Evolutionary conservation across 1,284 basidiomycete genomes (phyloP).

Genomic region (Volvariella volvacea): DNA sequence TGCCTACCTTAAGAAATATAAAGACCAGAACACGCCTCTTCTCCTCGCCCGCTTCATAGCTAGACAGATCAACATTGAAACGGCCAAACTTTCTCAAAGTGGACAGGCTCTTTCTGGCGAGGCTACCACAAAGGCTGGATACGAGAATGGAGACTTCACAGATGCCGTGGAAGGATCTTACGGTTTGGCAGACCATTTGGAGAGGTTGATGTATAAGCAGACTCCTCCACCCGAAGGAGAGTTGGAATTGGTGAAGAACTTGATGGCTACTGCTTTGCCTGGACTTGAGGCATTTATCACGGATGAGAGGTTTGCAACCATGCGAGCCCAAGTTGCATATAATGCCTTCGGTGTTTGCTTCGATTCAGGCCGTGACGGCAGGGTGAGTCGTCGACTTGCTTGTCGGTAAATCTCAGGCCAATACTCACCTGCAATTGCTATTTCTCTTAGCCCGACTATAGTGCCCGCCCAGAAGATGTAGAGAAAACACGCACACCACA

Average conservation of each 20-base stretch:
- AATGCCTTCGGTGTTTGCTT: slow-evolving; percentile 68
- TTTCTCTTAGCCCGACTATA: slow-evolving; percentile 36
- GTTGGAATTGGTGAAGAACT: slow-evolving; percentile 40
- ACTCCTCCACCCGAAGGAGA: slow-evolving; percentile 42
- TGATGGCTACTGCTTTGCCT: slow-evolving; percentile 58
- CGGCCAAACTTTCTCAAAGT: slow-evolving; percentile 40
- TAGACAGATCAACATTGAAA: slow-evolving; percentile 62
- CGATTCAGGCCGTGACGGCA: slow-evolving; percentile 59
- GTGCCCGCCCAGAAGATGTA: slow-evolving; percentile 52
- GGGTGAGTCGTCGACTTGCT: slow-evolving; percentile 44
- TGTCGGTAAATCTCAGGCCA: not conserved
- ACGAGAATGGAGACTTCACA: slow-evolving; percentile 29
- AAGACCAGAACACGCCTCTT: slow-evolving; percentile 38
- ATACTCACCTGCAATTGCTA: not conserved
- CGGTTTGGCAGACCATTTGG: slow-evolving; percentile 65
- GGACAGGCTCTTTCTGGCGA: slow-evolving; percentile 14
- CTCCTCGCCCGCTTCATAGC: slow-evolving; percentile 67
- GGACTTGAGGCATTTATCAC: slow-evolving; percentile 66
- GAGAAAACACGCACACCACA: slow-evolving; percentile 68
- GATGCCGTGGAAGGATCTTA: slow-evolving; percentile 50
- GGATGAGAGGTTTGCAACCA: slow-evolving; percentile 53
- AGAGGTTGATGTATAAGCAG: slow-evolving; percentile 49
- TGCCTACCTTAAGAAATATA: slow-evolving; percentile 40
- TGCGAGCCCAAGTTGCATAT: slow-evolving; percentile 66
- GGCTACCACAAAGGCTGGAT: slow-evolving; percentile 7